Evolutionary conservation across 1,284 basidiomycete genomes (phyloP).

Genomic region (Gomphus sp.): DNA sequence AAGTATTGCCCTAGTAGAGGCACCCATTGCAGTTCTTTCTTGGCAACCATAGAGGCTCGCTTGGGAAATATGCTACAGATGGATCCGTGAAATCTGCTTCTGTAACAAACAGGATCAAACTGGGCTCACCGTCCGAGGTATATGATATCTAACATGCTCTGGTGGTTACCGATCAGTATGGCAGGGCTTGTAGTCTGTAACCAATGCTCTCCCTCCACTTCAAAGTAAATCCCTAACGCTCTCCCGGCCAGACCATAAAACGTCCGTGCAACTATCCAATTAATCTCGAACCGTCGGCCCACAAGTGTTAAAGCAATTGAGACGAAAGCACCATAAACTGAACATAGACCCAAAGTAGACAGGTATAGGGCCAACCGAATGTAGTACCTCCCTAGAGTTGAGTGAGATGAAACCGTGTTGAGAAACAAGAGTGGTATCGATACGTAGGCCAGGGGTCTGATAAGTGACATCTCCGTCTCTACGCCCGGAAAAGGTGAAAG

Average conservation of each 20-base stretch:
- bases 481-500: not conserved
- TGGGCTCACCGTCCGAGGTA: constrained; percentile 67
- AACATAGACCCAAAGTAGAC: constrained; percentile 64
- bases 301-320: constrained; percentile 62
- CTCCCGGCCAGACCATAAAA: constrained; percentile 73
- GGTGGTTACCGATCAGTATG: constrained; percentile 88
- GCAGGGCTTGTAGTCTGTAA: constrained; percentile 52
- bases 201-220: constrained; percentile 83
- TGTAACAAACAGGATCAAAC: not conserved
- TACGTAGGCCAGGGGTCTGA: constrained; percentile 54
- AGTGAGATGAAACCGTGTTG: constrained; percentile 44
- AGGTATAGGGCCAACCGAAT: constrained; percentile 69
- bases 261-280: constrained; percentile 75
- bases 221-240: constrained; percentile 61
- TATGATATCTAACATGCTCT: constrained; percentile 85
- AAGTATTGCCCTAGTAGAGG: constrained; percentile 91
- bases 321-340: constrained; percentile 67
- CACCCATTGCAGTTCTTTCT: constrained; percentile 81
- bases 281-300: constrained; percentile 77
- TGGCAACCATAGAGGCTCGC: constrained; percentile 85
- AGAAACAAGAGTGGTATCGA: constrained; percentile 59
- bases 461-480: constrained; percentile 37
- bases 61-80: constrained; percentile 70
- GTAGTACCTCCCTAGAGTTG: constrained; percentile 59
- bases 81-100: not conserved